phyloP scores from a whole-genome alignment of 352 stramenopile species.

The Globisporangium iwayamae region DNA sequence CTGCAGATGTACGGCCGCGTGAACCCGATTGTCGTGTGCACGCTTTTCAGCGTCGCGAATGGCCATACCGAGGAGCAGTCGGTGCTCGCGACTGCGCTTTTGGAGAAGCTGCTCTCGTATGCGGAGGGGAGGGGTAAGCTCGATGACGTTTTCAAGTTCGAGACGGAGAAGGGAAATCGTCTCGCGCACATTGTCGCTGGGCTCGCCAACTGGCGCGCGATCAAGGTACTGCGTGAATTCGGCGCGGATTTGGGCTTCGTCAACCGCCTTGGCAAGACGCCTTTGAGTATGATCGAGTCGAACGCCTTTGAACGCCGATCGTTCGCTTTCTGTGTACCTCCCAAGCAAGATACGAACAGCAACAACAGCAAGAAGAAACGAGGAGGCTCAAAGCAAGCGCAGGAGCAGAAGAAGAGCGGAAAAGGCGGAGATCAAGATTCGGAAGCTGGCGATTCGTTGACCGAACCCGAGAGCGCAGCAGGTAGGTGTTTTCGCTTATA shows the following conservation, averaged over 20 bases:
- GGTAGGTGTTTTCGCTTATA: slow-evolving; percentile 19
- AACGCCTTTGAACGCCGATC: slow-evolving; percentile 28
- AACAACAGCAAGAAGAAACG: slow-evolving; percentile 19
- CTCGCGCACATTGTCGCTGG: slow-evolving; percentile 49
- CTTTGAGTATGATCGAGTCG: slow-evolving; percentile 20
- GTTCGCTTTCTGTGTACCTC: slow-evolving; percentile 35
- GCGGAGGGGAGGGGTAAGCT: slow-evolving; percentile 32
- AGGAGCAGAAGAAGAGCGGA: slow-evolving; percentile 11
- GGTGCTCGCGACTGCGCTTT: slow-evolving; percentile 27
- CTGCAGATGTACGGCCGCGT: slow-evolving; percentile 39
- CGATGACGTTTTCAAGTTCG: slow-evolving; percentile 26
- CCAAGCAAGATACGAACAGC: slow-evolving; percentile 4
- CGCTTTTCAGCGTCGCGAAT: slow-evolving; percentile 55
- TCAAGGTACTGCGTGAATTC: slow-evolving; percentile 34
- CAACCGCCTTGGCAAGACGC: slow-evolving; percentile 34
- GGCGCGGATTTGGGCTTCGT: slow-evolving; percentile 23
- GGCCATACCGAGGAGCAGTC: slow-evolving; percentile 46
- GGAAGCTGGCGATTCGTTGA: neutral
- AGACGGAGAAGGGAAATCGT: slow-evolving; percentile 42
- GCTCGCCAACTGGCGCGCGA: slow-evolving; percentile 41
- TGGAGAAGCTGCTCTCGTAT: slow-evolving; percentile 36
- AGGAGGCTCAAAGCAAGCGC: slow-evolving; percentile 3
- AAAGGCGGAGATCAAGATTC: slow-evolving; percentile 1
- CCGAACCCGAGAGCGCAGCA: slow-evolving; percentile 32
- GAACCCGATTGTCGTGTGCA: slow-evolving; percentile 33